phyloP scores from a whole-genome alignment of 176 grass and related monocot species.

The Avena sativa region DNA sequence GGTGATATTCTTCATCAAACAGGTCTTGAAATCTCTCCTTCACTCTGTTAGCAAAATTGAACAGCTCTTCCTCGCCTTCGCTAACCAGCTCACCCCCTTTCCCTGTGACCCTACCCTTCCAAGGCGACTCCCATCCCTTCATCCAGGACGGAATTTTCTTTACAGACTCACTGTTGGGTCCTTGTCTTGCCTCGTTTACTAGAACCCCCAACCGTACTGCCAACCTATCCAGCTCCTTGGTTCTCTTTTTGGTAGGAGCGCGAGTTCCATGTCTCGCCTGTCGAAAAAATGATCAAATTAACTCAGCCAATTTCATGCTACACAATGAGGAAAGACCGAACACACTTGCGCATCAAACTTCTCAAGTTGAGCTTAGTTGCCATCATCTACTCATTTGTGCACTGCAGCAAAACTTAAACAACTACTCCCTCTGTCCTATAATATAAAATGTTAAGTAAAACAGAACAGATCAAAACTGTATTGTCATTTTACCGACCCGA shows the following conservation, averaged over 20 bases:
- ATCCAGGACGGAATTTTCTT: constrained; percentile 77
- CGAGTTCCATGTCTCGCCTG: constrained; percentile 96
- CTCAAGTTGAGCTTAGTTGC: neutral
- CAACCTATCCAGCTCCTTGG: constrained; percentile 84
- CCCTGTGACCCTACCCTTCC: constrained; percentile 79
- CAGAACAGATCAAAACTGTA: too few species aligned
- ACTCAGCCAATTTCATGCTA: neutral
- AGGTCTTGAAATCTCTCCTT: constrained; percentile 73
- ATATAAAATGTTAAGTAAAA: too few species aligned
- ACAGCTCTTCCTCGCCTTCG: constrained; percentile 87
- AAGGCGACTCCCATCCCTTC: constrained; percentile 78
- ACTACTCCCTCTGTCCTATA: too few species aligned
- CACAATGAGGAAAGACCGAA: neutral
- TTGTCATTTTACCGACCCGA: neutral
- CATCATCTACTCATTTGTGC: too few species aligned
- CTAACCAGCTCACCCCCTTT: constrained; percentile 82
- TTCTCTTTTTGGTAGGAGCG: constrained; percentile 81
- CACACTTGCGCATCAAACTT: neutral
- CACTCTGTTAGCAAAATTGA: constrained; percentile 72
- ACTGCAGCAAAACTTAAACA: too few species aligned
- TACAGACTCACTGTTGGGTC: constrained; percentile 36
- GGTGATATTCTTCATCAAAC: constrained; percentile 86
- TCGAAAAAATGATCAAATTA: constrained; percentile 12
- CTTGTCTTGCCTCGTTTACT: constrained; percentile 57
- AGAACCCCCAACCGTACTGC: constrained; percentile 56